Evolutionary conservation across 1,284 basidiomycete species (phyloP), one percentile per base, ranked within the genome.

Genomic region (Farysia itapuensis): DNA sequence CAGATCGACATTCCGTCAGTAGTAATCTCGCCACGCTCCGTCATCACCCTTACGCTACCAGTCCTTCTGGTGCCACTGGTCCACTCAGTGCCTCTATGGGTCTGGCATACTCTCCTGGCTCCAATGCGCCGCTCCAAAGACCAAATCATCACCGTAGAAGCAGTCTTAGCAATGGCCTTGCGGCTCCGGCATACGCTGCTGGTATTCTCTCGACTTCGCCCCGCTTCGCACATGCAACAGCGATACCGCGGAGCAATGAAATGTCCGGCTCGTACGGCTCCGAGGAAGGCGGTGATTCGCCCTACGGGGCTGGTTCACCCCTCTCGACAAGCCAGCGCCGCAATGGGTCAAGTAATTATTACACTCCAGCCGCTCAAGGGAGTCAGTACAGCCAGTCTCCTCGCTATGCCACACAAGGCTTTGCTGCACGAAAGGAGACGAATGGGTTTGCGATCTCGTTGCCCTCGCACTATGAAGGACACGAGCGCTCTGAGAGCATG

Each of bases 41-140:
- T 31, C 66, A 69, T 23, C 66, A 69, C 34, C 66, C 66, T 0
- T 69, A 69, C 22, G 66, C 66, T 14, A 56, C 58, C 14, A 61
- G 59, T 23, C 54, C 66, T 6, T 57, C 53, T 5, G 61, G 46
- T 16, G 56, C 64, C 2, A 49, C 60, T 9, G 60, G 60, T 21
- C 60, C 60, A 2, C 41, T 64, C n/a, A 64, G 60, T 36, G 59
- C 53, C 5, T 63, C 60, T 18, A 63, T 64, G 59, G 53, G 51
- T 18, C 54, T 58, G n/a, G 57, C 64, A 18, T 67, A 67, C 43
- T 64, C 60, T 23, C 64, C 64, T 7, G 60, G 64, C 26, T 64
- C 59, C 22, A 63, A 58, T 32, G 51, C 60, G 5, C 60, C 60
- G 7, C 45, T 64, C 39, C 58, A 58, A 25, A 44, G 54, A 32